Conservation (phyloP, 2,329 filamentous ascomycete genomes). For the Trichoderma atrobrunneum region DNA sequence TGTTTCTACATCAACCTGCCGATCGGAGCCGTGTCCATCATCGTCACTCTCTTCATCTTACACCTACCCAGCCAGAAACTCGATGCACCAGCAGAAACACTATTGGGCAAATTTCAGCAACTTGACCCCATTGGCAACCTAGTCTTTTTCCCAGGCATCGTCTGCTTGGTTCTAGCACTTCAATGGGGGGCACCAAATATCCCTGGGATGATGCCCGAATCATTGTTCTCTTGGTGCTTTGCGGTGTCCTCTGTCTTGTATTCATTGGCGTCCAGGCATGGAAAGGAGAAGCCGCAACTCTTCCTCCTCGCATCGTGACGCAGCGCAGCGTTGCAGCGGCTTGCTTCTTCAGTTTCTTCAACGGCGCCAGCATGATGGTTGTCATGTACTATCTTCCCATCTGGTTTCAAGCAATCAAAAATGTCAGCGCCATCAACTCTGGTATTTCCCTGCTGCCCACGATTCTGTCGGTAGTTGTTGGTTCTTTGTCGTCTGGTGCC, state of each 20-base stretch:
- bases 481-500: constrained; percentile 29
- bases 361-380: constrained; percentile 3
- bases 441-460: constrained; percentile 32
- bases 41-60: neutral
- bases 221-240: constrained; percentile 38
- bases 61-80: constrained; percentile 29
- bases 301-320: constrained; percentile 39
- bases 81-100: neutral
- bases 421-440: constrained; percentile 28
- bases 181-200: constrained; percentile 42
- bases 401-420: constrained; percentile 50
- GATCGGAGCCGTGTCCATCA: neutral
- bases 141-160: neutral
- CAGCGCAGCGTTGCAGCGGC: constrained; percentile 27
- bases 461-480: constrained; percentile 31
- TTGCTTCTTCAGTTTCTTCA: neutral
- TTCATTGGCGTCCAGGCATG: constrained; percentile 36
- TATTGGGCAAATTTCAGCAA: constrained; percentile 30
- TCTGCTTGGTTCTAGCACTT: constrained; percentile 31
- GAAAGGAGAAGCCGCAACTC: constrained; percentile 36
- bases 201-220: constrained; percentile 27
- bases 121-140: constrained; percentile 24
- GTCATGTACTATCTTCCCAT: constrained; percentile 46
- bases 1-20: constrained; percentile 21
- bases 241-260: constrained; percentile 28